Base-by-base conservation (phyloP, 306 rosid species). In the Quercus mongolica region DNA sequence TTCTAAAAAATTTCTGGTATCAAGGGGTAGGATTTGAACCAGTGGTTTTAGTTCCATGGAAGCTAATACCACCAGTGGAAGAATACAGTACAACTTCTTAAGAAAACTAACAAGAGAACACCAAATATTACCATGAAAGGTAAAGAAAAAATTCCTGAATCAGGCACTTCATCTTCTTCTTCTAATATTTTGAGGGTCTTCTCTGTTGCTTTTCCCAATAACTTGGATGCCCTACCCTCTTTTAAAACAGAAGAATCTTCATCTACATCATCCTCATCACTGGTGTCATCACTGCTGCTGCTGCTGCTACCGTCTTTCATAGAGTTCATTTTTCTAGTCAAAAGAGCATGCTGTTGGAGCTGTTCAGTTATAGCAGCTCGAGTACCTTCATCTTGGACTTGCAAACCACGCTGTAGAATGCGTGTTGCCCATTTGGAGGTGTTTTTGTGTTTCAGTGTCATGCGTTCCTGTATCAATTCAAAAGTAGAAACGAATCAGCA, bases 361-460 rank as follows among this genome's bases (percentile, higher is more conserved):
- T 89, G 94, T 76, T 95, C 98, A 15, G 88, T 81, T 74, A 95
- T 83, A 19, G 98, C 99, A 82, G 87, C 88, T 51, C 98, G 92
- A 76, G 99, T 95, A 64, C 97, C 97, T 58, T 95, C 99, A 83
- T 95, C 97, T 88, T 95, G 99, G 21, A 56, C 82, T 71, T 82
- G 74, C 74, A 91, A 78, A 83, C 99, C 94, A 72, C 99, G 98
- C 58, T 76, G 76, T 77, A 87, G 74, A 20, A 84, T 82, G 78
- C 91, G 99, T 86, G 80, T 81, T 62, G 90, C 84, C 99, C 98
- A 95, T 71, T 64, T 79, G 65, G 92, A 90, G 72, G 83, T 78
- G 74, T 84, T 89, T 83, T 91, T 95, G 83, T 95, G 99, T 75
- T 79, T 91, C 81, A 90, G 82, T 15, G 96, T 91, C 97, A 91